Evolutionary conservation across 2,329 filamentous ascomycete genomes (phyloP).

Genomic region (Aspergillus calidoustus): DNA sequence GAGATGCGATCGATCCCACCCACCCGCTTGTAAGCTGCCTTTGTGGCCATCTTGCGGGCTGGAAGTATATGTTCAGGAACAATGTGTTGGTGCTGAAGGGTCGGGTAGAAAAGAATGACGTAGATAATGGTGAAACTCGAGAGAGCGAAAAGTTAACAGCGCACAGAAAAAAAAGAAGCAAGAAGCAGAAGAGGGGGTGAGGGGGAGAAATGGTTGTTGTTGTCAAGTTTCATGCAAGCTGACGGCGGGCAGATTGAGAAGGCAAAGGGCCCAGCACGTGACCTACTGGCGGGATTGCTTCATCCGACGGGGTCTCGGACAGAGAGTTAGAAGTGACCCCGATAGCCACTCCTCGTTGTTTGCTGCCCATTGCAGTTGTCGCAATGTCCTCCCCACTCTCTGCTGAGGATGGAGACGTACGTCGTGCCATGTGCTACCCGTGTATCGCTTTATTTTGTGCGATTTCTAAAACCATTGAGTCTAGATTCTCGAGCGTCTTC

Average conservation of each 20-base stretch:
- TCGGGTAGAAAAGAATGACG: background rate
- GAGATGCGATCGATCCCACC: conserved; percentile 31
- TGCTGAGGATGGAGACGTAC: conserved; percentile 49
- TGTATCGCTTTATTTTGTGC: background rate
- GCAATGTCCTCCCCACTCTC: conserved; percentile 50
- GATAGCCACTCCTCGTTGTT: conserved; percentile 21
- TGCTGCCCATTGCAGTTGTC: conserved; percentile 40
- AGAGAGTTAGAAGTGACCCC: conserved; percentile 20
- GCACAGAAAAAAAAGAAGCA: background rate
- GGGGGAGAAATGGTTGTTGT: background rate
- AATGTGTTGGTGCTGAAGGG: background rate
- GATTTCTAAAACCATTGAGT: conserved; percentile 20
- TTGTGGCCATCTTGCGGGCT: conserved; percentile 65
- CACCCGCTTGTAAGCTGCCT: conserved; percentile 74
- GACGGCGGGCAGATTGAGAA: conserved; percentile 6
- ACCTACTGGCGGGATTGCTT: conserved; percentile 15
- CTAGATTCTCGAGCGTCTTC: conserved; percentile 42
- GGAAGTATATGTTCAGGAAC: background rate
- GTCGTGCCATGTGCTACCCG: background rate
- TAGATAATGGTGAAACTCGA: background rate
- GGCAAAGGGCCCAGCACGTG: conserved; percentile 29
- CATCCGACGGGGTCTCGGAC: conserved; percentile 25
- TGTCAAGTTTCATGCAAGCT: background rate
- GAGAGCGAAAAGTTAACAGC: background rate
- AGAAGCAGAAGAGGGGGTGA: background rate